These are phyloP conservation scores for Tolypocladium tropicale DNA, from an alignment of 2,329 filamentous ascomycete species.

Conservation along the genomic window DNA sequence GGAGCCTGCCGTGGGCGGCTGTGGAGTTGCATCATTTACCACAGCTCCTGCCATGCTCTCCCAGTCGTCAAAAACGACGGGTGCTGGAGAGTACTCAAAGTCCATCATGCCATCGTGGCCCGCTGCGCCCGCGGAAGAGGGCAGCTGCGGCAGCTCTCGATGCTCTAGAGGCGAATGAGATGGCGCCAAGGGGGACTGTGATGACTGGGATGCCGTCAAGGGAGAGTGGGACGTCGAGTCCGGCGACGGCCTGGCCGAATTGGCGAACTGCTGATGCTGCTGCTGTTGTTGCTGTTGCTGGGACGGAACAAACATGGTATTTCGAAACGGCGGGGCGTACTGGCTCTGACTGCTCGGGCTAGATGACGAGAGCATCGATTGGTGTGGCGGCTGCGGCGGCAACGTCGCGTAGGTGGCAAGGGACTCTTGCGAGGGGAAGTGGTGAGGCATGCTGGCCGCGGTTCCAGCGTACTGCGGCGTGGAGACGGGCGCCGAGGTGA, in stretches of 20 bases:
- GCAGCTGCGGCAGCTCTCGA: conserved; percentile 23
- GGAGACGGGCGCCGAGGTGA: conserved; percentile 20
- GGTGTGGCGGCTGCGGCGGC: conserved; percentile 19
- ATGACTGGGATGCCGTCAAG: conserved; percentile 13
- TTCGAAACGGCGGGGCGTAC: conserved; percentile 19
- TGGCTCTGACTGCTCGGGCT: conserved; percentile 12
- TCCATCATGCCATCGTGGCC: conserved; percentile 26
- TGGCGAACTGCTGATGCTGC: conserved; percentile 18
- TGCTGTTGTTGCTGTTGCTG: conserved; percentile 19
- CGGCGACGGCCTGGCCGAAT: conserved; percentile 17
- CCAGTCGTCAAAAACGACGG: conserved; percentile 31
- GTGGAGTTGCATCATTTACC: conserved; percentile 15
- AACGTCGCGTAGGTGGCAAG: conserved; percentile 20
- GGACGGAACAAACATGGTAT: conserved; percentile 20
- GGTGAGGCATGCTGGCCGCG: conserved; percentile 11
- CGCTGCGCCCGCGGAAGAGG: conserved; percentile 12
- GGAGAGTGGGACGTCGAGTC: conserved; percentile 22
- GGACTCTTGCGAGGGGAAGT: conserved; percentile 16
- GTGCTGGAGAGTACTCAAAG: conserved; percentile 30
- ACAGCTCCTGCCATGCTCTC: conserved; percentile 25
- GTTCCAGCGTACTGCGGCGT: conserved; percentile 19
- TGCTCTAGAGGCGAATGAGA: conserved; percentile 22
- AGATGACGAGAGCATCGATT: conserved; percentile 12
- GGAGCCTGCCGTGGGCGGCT: conserved; percentile 9
- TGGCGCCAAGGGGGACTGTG: conserved; percentile 16